These are phyloP conservation scores for Astraeus odoratus DNA, from an alignment of 768 basidiomycete species.

Conservation along the genomic window DNA sequence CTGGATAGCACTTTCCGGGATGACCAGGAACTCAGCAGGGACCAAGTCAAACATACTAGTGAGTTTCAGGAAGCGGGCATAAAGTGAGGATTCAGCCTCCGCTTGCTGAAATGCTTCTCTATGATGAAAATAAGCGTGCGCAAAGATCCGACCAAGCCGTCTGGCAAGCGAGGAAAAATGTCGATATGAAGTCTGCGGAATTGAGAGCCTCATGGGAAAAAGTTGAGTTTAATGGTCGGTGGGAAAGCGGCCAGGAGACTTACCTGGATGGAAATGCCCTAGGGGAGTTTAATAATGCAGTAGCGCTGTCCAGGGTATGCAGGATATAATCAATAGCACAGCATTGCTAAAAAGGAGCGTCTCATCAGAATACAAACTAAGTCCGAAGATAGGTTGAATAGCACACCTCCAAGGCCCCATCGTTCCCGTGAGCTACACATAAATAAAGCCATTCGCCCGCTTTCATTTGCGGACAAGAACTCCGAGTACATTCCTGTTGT, in stretches of 20 bases:
- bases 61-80: conserved; percentile 83
- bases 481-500: conserved; percentile 81
- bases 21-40: conserved; percentile 76
- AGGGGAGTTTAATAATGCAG: conserved; percentile 84
- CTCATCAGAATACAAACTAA: conserved; percentile 12
- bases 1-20: conserved; percentile 42
- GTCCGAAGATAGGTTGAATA: neutral
- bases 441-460: conserved; percentile 98
- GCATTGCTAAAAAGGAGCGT: conserved; percentile 63
- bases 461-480: conserved; percentile 94
- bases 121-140: conserved; percentile 94
- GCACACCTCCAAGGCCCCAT: conserved; percentile 77
- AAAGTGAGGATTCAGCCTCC: conserved; percentile 85
- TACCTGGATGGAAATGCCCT: conserved; percentile 90
- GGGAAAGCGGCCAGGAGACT: conserved; percentile 17
- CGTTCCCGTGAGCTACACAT: conserved; percentile 90
- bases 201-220: conserved; percentile 53
- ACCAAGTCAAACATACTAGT: conserved; percentile 78
- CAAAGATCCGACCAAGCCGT: conserved; percentile 89
- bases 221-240: conserved; percentile 9
- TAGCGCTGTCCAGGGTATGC: conserved; percentile 90
- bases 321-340: conserved; percentile 96
- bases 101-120: conserved; percentile 86
- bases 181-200: conserved; percentile 73
- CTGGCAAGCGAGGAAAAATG: conserved; percentile 88